Evolutionary conservation across 2,329 filamentous ascomycete species (phyloP).

Genomic region (Thielaviopsis ethacetica): DNA sequence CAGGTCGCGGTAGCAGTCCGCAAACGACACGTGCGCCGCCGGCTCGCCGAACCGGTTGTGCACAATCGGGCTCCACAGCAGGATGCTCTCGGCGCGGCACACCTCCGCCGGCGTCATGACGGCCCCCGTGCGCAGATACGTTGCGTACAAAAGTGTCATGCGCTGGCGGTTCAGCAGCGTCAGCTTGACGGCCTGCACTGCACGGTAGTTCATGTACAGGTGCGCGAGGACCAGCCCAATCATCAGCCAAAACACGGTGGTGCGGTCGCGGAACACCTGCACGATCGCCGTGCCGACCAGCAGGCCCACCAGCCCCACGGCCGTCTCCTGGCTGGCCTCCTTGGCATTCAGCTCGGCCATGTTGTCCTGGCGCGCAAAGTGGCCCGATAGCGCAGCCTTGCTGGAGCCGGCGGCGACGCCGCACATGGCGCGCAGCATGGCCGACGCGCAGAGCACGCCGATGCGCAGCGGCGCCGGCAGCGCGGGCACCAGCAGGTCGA

Average conservation of each 20-base stretch:
- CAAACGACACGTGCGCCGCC: constrained; percentile 25
- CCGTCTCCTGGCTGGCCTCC: constrained; percentile 89
- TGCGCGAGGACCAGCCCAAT: constrained; percentile 58
- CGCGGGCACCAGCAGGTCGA: constrained; percentile 68
- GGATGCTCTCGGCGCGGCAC: constrained; percentile 44
- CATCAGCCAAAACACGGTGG: constrained; percentile 59
- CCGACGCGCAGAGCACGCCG: constrained; percentile 31
- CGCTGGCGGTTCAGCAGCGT: constrained; percentile 72
- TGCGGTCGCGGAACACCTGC: constrained; percentile 51
- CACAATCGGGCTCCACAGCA: constrained; percentile 28
- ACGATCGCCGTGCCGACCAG: constrained; percentile 70
- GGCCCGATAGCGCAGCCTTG: constrained; percentile 79
- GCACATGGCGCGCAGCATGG: constrained; percentile 48
- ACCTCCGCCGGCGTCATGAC: constrained; percentile 51
- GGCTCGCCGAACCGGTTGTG: constrained; percentile 16
- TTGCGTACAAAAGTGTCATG: constrained; percentile 58
- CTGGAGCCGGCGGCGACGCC: constrained; percentile 80
- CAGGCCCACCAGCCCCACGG: constrained; percentile 79
- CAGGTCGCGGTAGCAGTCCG: constrained; percentile 25
- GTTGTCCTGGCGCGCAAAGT: constrained; percentile 79
- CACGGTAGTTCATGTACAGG: constrained; percentile 70
- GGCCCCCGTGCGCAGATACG: constrained; percentile 31
- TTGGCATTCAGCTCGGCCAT: constrained; percentile 86
- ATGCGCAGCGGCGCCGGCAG: constrained; percentile 41
- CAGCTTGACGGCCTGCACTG: constrained; percentile 73